Percentiles rank a stretch among this genome's conserved stretches.
Evolutionary conservation across 345 rosid species (phyloP).

Genomic region (Arabidopsis arenosa): DNA sequence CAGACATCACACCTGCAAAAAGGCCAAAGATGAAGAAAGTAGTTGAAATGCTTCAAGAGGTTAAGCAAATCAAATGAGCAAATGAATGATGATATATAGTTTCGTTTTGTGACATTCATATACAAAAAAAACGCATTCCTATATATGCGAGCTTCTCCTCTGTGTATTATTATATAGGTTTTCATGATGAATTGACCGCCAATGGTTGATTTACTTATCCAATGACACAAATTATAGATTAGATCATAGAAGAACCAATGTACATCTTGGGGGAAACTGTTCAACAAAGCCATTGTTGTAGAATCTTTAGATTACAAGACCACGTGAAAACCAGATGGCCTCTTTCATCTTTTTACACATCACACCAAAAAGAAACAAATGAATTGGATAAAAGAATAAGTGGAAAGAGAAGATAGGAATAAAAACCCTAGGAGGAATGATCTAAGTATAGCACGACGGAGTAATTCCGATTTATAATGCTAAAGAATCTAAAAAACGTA

Average conservation of each 20-base stretch:
- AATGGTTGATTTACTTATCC: neutral
- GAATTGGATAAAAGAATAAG: constrained; percentile 40
- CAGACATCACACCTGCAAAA: constrained; percentile 68
- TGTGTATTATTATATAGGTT: constrained; percentile 30
- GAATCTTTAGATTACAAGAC: constrained; percentile 30
- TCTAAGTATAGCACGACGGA: constrained; percentile 23
- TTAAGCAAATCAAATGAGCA: constrained; percentile 55
- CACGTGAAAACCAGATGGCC: constrained; percentile 26
- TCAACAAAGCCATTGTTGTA: constrained; percentile 5
- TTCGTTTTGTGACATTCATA: constrained; percentile 29
- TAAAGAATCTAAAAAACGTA: constrained; percentile 20
- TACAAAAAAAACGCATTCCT: constrained; percentile 28
- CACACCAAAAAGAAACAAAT: constrained; percentile 39
- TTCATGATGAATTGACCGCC: constrained; percentile 12
- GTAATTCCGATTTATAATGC: constrained; percentile 29
- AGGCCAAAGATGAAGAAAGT: constrained; percentile 96
- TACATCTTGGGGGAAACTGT: constrained; percentile 26
- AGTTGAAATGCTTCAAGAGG: constrained; percentile 86
- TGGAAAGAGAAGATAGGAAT: constrained; percentile 6
- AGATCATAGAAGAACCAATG: constrained; percentile 14
- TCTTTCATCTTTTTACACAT: constrained; percentile 16
- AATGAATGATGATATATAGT: constrained; percentile 8
- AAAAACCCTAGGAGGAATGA: constrained; percentile 35
- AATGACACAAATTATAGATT: constrained; percentile 9
- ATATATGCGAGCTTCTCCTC: constrained; percentile 31